Conservation (phyloP, 352 stramenopile species). For the Ochromonadaceae sp. region DNA sequence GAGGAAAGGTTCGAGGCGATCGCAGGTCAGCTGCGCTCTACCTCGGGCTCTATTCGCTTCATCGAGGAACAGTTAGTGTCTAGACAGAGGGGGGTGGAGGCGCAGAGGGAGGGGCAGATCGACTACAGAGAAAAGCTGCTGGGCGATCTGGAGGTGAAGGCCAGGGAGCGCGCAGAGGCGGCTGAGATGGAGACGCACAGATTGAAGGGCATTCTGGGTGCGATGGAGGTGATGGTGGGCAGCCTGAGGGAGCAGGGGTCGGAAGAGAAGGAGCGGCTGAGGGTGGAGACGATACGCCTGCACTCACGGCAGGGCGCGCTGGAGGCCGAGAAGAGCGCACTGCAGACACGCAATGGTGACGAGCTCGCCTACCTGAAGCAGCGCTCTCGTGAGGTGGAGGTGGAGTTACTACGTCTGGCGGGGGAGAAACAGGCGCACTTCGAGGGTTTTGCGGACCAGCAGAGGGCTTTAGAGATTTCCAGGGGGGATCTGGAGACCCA, state of each 20-base stretch:
- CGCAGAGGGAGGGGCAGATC: constrained; percentile 23
- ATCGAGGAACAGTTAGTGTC: constrained; percentile 26
- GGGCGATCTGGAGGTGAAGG: constrained; percentile 28
- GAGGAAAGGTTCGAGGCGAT: constrained; percentile 6
- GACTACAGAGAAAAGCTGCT: constrained; percentile 29
- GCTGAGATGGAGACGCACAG: neutral
- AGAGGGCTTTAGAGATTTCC: neutral
- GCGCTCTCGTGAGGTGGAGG: neutral
- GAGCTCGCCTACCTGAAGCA: neutral
- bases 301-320: neutral
- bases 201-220: constrained; percentile 11
- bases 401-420: neutral
- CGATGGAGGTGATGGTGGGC: constrained; percentile 10
- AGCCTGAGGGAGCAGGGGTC: constrained; percentile 22
- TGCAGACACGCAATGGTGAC: too few relatives aligned
- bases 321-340: neutral
- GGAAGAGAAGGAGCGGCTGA: constrained; percentile 29
- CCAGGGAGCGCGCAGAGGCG: constrained; percentile 20
- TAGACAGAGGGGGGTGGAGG: constrained; percentile 14
- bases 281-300: neutral
- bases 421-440: neutral
- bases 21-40: constrained; percentile 20
- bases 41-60: constrained; percentile 24
- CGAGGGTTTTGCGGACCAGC: neutral
- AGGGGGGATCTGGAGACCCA: neutral